These are phyloP conservation scores for Lasiodiplodia sp. DNA, from an alignment of 2,329 filamentous ascomycete genomes.

Conservation along the genomic window DNA sequence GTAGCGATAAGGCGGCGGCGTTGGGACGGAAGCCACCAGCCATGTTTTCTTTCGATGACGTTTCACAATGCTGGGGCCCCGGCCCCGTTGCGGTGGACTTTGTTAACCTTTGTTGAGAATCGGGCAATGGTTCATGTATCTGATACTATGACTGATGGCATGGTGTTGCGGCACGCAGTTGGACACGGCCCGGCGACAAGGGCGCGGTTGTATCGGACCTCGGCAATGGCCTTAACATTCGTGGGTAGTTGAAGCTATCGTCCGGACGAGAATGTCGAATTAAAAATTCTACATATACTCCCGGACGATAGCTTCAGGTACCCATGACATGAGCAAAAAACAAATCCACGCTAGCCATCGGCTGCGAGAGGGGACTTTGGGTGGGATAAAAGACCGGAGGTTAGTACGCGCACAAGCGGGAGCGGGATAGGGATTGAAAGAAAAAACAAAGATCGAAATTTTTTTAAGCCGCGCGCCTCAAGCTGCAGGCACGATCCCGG, in stretches of 20 bases:
- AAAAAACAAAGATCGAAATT: too few species aligned
- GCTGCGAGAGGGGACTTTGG: too few species aligned
- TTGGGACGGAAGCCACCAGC: not conserved
- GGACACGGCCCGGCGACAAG: not conserved
- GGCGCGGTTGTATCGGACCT: not conserved
- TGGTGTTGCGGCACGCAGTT: not conserved
- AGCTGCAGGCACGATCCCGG: not conserved
- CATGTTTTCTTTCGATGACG: not conserved
- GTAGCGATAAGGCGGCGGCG: not conserved
- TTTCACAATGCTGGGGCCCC: not conserved
- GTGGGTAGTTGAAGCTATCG: too few species aligned
- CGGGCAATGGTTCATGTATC: not conserved
- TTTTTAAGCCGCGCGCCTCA: not conserved
- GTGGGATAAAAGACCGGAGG: not conserved
- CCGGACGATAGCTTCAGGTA: too few species aligned
- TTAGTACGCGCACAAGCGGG: not conserved
- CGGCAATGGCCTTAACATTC: not conserved
- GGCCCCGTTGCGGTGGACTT: too few species aligned
- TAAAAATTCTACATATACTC: too few species aligned
- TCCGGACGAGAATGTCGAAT: too few species aligned
- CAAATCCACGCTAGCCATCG: too few species aligned
- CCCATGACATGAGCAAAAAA: too few species aligned
- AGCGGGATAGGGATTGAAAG: not conserved
- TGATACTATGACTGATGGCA: not conserved
- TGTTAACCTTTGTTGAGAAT: not conserved